Percentiles rank a stretch among this genome's conserved stretches.
Evolutionary conservation across 345 rosid species (phyloP).

Genomic region (Citrus inodora): DNA sequence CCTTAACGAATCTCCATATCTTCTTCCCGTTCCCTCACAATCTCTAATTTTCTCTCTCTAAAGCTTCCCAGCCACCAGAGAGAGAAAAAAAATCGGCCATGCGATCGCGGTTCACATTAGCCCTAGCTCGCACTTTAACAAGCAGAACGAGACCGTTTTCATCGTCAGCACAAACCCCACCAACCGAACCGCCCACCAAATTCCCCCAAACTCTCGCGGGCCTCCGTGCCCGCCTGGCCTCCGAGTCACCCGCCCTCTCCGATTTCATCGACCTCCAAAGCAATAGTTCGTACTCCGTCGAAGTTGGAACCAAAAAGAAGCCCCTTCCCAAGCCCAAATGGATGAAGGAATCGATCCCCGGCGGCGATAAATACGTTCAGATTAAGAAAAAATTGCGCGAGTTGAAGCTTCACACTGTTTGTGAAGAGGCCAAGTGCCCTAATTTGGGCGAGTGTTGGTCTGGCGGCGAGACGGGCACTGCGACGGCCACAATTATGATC

Average conservation of each 20-base stretch:
- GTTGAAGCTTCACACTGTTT: slow-evolving; percentile 92
- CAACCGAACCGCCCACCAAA: slow-evolving; percentile 29
- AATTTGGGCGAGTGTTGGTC: slow-evolving; percentile 99
- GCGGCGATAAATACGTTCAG: slow-evolving; percentile 94
- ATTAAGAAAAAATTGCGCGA: slow-evolving; percentile 91
- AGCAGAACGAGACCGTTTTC: slow-evolving; percentile 21
- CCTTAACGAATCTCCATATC: background rate
- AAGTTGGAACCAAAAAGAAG: slow-evolving; percentile 93
- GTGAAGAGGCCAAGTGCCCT: slow-evolving; percentile 97
- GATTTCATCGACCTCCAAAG: slow-evolving; percentile 55
- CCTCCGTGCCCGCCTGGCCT: slow-evolving; percentile 78
- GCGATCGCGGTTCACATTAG: slow-evolving; percentile 27
- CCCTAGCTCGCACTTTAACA: slow-evolving; percentile 31
- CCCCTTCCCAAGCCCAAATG: slow-evolving; percentile 97
- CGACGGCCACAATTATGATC: slow-evolving; percentile 97
- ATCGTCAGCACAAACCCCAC: slow-evolving; percentile 37
- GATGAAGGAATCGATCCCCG: slow-evolving; percentile 93
- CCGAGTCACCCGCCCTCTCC: slow-evolving; percentile 64
- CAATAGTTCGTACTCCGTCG: slow-evolving; percentile 62
- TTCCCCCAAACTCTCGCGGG: slow-evolving; percentile 59
- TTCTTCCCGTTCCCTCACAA: background rate
- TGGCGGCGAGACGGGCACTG: slow-evolving; percentile 96
- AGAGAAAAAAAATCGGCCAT: slow-evolving; percentile 15
- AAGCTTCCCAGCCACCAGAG: background rate
- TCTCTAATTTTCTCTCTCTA: background rate